Conservation (phyloP, 768 basidiomycete species). For the Lanmaoa rubissima region DNA sequence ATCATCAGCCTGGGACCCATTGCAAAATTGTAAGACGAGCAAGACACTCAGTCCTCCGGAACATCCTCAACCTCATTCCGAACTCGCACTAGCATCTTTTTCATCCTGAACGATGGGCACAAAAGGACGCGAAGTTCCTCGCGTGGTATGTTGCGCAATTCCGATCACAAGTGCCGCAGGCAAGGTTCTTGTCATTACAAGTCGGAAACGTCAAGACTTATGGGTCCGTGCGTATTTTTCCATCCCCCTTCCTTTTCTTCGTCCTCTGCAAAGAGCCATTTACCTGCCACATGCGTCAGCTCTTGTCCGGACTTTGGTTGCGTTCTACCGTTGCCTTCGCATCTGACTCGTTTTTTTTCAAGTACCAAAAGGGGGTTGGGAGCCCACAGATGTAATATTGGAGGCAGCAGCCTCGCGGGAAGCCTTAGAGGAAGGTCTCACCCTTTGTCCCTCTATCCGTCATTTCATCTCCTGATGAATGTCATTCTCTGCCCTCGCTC, state of each 20-base stretch:
- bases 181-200: conserved; percentile 82
- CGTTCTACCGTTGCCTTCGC: background rate
- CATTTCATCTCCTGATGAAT: conserved; percentile 68
- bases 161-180: conserved; percentile 72
- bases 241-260: conserved; percentile 5
- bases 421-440: conserved; percentile 96
- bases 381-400: conserved; percentile 73
- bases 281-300: conserved; percentile 1
- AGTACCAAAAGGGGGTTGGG: conserved; percentile 96
- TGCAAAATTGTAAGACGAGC: conserved; percentile 1
- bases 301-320: background rate
- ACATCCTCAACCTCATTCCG: background rate
- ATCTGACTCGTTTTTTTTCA: conserved; percentile 13
- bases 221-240: conserved; percentile 81
- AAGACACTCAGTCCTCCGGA: background rate
- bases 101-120: conserved; percentile 40
- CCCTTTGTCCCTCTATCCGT: conserved; percentile 75
- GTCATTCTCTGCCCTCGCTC: conserved; percentile 35
- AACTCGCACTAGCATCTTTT: background rate
- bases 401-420: conserved; percentile 89
- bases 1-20: background rate
- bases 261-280: background rate
- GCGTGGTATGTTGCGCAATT: conserved; percentile 89
- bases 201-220: conserved; percentile 72
- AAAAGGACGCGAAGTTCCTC: conserved; percentile 77